Evolutionary conservation across 108 stramenopile species (phyloP).

Genomic region (Conticribra guillardii): DNA sequence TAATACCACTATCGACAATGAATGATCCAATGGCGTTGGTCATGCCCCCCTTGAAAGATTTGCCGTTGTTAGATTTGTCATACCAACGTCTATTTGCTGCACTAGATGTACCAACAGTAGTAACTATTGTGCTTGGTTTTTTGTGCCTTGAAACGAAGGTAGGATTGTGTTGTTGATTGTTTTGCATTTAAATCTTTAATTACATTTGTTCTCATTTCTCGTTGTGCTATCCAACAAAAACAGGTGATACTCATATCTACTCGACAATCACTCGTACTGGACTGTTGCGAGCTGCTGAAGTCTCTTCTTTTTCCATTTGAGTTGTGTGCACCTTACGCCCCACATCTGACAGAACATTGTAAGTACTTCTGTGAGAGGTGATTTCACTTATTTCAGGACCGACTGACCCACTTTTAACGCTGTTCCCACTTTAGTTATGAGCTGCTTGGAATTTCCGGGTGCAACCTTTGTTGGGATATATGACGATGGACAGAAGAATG

Average conservation of each 20-base stretch:
- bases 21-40: slow-evolving; percentile 77
- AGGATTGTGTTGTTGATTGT: neutral
- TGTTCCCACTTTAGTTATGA: no score
- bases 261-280: slow-evolving; percentile 75
- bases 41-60: slow-evolving; percentile 79
- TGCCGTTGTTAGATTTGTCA: slow-evolving; percentile 76
- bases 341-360: slow-evolving; percentile 81
- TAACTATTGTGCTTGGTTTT: slow-evolving; percentile 82
- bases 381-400: no score
- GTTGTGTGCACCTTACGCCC: slow-evolving; percentile 86
- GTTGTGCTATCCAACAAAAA: neutral
- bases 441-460: slow-evolving; percentile 84
- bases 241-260: slow-evolving; percentile 82
- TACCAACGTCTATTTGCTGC: slow-evolving; percentile 77
- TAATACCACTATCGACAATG: slow-evolving; percentile 78
- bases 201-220: neutral
- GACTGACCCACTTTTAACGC: no score
- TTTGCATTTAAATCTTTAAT: neutral
- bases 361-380: no score
- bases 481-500: slow-evolving; percentile 65
- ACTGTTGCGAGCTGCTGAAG: slow-evolving; percentile 83
- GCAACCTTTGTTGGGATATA: slow-evolving; percentile 89
- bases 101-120: slow-evolving; percentile 84
- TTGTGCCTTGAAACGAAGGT: slow-evolving; percentile 83
- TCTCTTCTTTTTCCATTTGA: slow-evolving; percentile 87